Conservation (phyloP, 805 yeast genomes). For the Candida ortonii region DNA sequence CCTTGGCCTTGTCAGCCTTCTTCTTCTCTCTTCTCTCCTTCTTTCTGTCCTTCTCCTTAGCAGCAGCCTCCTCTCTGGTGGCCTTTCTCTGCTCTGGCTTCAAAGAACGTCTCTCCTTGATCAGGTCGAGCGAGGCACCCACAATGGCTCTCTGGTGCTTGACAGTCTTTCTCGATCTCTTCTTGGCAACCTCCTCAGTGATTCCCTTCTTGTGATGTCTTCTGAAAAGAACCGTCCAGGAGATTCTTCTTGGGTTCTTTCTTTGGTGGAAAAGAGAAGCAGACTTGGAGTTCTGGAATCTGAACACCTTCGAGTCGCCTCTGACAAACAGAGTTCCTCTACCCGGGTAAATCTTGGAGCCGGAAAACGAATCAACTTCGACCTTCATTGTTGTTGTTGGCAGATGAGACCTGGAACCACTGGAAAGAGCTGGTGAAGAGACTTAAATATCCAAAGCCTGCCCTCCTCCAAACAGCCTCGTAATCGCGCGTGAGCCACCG, state of each 20-base stretch:
- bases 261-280: conserved; percentile 98
- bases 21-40: conserved; percentile 90
- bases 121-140: conserved; percentile 98
- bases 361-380: conserved; percentile 99
- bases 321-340: conserved; percentile 99
- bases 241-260: conserved; percentile 99
- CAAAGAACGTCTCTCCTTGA: conserved; percentile 94
- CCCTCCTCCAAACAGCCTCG: too few relatives aligned
- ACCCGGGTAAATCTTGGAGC: conserved; percentile 99
- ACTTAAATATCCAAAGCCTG: too few relatives aligned
- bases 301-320: conserved; percentile 99
- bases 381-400: conserved; percentile 97
- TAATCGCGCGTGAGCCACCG: too few relatives aligned
- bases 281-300: conserved; percentile 97
- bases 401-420: too few relatives aligned
- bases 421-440: too few relatives aligned
- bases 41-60: conserved; percentile 82
- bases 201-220: conserved; percentile 99
- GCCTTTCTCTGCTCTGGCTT: conserved; percentile 99
- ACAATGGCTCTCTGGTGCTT: conserved; percentile 99
- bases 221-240: conserved; percentile 99
- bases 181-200: conserved; percentile 96
- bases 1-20: conserved; percentile 89
- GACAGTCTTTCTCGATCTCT: conserved; percentile 95
- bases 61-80: conserved; percentile 86